phyloP scores from a whole-genome alignment of 331 rosid species.

The Rhamnella rubrinervis region DNA sequence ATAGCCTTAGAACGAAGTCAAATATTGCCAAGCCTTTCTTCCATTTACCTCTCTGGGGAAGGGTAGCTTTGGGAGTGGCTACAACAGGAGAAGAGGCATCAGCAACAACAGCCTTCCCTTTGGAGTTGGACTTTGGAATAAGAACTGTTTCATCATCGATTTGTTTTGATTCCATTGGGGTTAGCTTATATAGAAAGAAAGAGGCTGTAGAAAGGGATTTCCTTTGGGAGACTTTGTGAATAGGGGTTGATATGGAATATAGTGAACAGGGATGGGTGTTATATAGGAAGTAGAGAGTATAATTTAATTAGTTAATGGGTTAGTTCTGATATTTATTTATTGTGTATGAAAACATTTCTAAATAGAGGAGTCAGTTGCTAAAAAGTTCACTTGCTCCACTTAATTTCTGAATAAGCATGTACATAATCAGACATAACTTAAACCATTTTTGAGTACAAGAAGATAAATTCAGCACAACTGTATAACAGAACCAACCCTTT shows the following conservation, averaged over 20 bases:
- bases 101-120: constrained; percentile 18
- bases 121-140: constrained; percentile 3
- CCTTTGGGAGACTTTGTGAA: not conserved
- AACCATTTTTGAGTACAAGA: too few relatives aligned
- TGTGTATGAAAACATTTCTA: not conserved
- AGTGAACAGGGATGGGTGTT: not conserved
- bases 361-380: constrained; percentile 24
- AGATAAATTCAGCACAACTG: not conserved
- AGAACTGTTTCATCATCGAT: not conserved
- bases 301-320: constrained; percentile 5
- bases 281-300: not conserved
- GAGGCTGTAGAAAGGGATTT: not conserved
- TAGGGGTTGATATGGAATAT: not conserved
- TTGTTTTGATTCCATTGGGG: constrained; percentile 14
- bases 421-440: too few relatives aligned
- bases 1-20: constrained; percentile 24
- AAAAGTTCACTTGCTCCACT: constrained; percentile 28
- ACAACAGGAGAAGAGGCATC: constrained; percentile 1
- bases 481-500: not conserved
- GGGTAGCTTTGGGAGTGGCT: constrained; percentile 2
- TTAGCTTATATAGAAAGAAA: not conserved
- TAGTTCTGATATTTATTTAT: not conserved
- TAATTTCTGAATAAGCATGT: not conserved
- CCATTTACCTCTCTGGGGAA: constrained; percentile 3
- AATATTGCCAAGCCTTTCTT: constrained; percentile 15